Evolutionary conservation across 371 early-diverging fungal species (phyloP).

Genomic region (Batrachochytrium dendrobatidis): DNA sequence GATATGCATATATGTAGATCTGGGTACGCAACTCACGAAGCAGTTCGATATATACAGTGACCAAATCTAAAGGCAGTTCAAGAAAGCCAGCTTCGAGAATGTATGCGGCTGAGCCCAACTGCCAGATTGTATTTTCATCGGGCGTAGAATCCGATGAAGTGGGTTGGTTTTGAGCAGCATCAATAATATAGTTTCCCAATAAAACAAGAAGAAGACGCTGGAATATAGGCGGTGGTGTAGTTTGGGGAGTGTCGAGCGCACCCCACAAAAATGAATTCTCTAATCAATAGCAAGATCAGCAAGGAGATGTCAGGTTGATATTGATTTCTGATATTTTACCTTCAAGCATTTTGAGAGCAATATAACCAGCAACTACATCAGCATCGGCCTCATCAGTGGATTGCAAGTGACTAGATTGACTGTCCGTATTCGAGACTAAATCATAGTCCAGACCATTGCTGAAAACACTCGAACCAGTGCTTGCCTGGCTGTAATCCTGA

Average conservation of each 20-base stretch:
- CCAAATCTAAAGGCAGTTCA: not conserved
- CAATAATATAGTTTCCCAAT: conserved; percentile 1
- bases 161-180: not conserved
- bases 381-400: no score
- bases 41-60: not conserved
- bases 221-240: not conserved
- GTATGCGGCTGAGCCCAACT: not conserved
- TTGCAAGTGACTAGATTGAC: no score
- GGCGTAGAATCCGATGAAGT: not conserved
- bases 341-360: no score
- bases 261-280: not conserved
- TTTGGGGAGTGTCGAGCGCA: not conserved
- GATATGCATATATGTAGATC: no score
- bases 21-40: not conserved
- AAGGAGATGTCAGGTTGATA: no score
- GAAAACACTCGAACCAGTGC: no score
- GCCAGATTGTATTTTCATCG: not conserved
- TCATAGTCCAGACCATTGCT: no score
- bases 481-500: no score
- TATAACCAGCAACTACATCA: no score
- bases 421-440: no score
- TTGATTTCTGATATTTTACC: no score
- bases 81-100: conserved; percentile 1
- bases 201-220: not conserved
- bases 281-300: no score